Conservation (phyloP, 148 eudicot species). For the Salicornia ramosissima region DNA sequence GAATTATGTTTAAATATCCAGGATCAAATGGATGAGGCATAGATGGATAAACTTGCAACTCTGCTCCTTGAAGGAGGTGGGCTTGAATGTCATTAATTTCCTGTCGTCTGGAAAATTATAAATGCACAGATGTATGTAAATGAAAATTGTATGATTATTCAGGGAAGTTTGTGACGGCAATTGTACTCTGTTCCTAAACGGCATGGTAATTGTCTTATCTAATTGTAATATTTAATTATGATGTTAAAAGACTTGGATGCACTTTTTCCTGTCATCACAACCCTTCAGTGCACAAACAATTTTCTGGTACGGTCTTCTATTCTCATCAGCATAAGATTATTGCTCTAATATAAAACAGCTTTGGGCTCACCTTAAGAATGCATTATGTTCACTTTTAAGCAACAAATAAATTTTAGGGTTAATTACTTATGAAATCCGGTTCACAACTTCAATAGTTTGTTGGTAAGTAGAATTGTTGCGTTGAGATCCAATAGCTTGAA, state of each 20-base stretch:
- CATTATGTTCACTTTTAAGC: too few relatives aligned
- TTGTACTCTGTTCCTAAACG: neutral
- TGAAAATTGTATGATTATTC: constrained; percentile 10
- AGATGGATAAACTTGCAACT: constrained; percentile 11
- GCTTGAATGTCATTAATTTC: constrained; percentile 26
- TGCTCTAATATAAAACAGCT: neutral
- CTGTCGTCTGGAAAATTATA: constrained; percentile 8
- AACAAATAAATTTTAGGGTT: too few relatives aligned
- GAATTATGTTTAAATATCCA: constrained; percentile 20
- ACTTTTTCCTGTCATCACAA: neutral
- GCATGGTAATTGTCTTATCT: constrained; percentile 11
- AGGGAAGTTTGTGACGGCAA: neutral
- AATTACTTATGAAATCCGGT: too few relatives aligned
- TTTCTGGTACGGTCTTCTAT: neutral
- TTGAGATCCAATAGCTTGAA: too few relatives aligned
- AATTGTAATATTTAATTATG: constrained; percentile 8
- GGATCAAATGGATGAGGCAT: constrained; percentile 54
- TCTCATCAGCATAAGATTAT: neutral
- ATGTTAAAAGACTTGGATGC: constrained; percentile 7
- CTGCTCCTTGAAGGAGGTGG: constrained; percentile 25
- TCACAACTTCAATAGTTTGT: too few relatives aligned
- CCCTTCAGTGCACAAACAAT: neutral
- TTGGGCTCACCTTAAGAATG: neutral
- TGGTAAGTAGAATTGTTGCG: too few relatives aligned
- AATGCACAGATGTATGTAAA: constrained; percentile 23